A percentile compares a stretch with the other conserved stretches of the same genome.
Conservation (phyloP, 2,329 filamentous ascomycete genomes). For the Penicillium palitans region DNA sequence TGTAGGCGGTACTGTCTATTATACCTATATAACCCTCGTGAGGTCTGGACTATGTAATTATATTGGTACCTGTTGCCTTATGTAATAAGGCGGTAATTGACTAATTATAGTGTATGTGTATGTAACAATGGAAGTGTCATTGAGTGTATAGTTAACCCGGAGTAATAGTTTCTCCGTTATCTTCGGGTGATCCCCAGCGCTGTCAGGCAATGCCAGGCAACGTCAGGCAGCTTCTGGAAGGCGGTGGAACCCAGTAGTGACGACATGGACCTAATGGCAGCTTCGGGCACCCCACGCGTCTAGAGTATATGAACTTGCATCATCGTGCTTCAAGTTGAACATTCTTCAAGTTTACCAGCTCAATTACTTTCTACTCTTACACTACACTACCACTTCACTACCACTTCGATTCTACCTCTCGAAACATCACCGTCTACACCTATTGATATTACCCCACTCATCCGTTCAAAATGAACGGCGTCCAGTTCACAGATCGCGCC, state of each 20-base stretch:
- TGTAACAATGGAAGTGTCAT: no score
- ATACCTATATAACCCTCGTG: no score
- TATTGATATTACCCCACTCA: slow-evolving; percentile 7
- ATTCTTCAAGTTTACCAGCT: neutral
- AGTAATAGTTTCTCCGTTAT: neutral
- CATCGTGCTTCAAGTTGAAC: slow-evolving; percentile 2
- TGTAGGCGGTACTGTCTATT: neutral
- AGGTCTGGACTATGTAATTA: no score
- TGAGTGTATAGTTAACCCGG: neutral
- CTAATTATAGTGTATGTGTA: neutral
- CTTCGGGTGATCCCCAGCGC: neutral
- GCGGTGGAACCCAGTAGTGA: slow-evolving; percentile 36
- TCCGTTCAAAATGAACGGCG: slow-evolving; percentile 40
- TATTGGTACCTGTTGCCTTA: neutral
- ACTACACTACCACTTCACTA: neutral
- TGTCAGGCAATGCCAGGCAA: slow-evolving; percentile 4
- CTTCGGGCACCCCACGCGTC: slow-evolving; percentile 16
- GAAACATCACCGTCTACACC: neutral
- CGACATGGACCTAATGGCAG: slow-evolving; percentile 29
- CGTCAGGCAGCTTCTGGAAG: slow-evolving; percentile 35
- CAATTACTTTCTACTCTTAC: neutral
- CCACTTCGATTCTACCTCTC: neutral
- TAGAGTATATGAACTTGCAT: slow-evolving; percentile 25
- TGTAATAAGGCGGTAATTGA: neutral
- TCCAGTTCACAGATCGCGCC: slow-evolving; percentile 87